A percentile compares a stretch with the other conserved stretches of the same genome.
Conservation (phyloP, 73 alveolate species). For the Paramecium primaurelia region DNA sequence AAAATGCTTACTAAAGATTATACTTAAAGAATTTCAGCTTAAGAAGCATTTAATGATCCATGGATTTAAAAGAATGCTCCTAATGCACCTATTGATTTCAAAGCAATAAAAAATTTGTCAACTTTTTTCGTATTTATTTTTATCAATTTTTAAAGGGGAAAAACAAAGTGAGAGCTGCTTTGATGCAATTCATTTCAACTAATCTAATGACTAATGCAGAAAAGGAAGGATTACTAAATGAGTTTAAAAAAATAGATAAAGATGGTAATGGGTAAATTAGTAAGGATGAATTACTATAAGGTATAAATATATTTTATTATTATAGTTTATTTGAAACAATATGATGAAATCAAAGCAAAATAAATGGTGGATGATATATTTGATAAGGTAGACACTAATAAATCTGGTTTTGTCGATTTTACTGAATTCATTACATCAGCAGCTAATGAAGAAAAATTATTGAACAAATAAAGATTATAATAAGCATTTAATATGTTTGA, state of each 20-base stretch:
- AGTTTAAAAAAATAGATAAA: slow-evolving; percentile 21
- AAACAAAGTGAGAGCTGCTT: slow-evolving; percentile 44
- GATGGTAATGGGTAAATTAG: slow-evolving; percentile 46
- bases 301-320: not conserved
- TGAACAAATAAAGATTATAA: not conserved
- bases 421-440: slow-evolving; percentile 25
- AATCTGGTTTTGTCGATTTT: slow-evolving; percentile 44
- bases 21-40: slow-evolving; percentile 28
- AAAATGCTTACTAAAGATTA: slow-evolving; percentile 53
- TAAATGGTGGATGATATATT: slow-evolving; percentile 48
- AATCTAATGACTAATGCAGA: slow-evolving; percentile 28
- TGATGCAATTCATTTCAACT: slow-evolving; percentile 32
- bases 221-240: slow-evolving; percentile 11
- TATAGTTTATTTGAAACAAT: not conserved
- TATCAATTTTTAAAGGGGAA: not conserved
- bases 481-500: slow-evolving; percentile 25
- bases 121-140: not conserved
- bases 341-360: slow-evolving; percentile 20
- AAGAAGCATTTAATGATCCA: slow-evolving; percentile 53
- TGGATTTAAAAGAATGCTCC: slow-evolving; percentile 61
- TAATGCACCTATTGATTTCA: not conserved
- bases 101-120: not conserved
- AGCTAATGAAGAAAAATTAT: not conserved
- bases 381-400: slow-evolving; percentile 34
- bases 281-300: slow-evolving; percentile 54